Evolutionary conservation across 2,329 filamentous ascomycete genomes (phyloP), one percentile per base, ranked within the genome.

Genomic region (Magnaporthiopsis rhizophila): DNA sequence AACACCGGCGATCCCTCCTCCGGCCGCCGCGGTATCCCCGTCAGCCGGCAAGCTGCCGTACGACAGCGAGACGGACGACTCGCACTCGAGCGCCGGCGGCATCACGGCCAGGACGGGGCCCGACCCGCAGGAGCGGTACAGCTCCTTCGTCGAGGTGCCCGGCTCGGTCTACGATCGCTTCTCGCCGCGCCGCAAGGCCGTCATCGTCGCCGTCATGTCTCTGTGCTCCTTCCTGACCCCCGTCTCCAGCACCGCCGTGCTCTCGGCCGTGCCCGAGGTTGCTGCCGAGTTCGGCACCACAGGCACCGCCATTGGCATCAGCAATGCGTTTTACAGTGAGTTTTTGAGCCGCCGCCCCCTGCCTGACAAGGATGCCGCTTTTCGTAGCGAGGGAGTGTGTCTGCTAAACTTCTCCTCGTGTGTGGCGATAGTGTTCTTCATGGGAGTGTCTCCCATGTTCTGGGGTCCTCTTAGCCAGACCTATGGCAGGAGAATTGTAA

Each of bases 181-280:
- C 66, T 82, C 87, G 0, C 74, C 76, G 3, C 76, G 77, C 21
- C 83, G 87, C 57, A 95, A 94, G 74, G 72, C 81, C 3, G 71
- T 86, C 66, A 89, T 94, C 63, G 87, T 92, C 21, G 78, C 79
- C 12, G 81, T 92, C 7, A 76, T 93, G 63, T 88, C 89, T 0
- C 90, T 88, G 71, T 92, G 89, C 75, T 86, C 88, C 32, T 91
- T 94, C 67, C 78, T 94, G 59, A 87, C 90, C 0, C 91, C 91
- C 0, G 83, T 89, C 36, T 86, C 83, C 2, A 86, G 83, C 6
- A 90, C 88, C 0, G 84, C 85, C 0, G 84, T 90, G 56, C 73
- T 90, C 38, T 79, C 87, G 1, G 88, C 86, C 15, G 80, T 88
- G 12, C 87, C 87, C 2, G 86, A 90, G 72, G 84, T 90, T 6